Evolutionary conservation across 257 asterid genomes (phyloP), one percentile per base, ranked within the genome.

Genomic region (Fraxinus excelsior): DNA sequence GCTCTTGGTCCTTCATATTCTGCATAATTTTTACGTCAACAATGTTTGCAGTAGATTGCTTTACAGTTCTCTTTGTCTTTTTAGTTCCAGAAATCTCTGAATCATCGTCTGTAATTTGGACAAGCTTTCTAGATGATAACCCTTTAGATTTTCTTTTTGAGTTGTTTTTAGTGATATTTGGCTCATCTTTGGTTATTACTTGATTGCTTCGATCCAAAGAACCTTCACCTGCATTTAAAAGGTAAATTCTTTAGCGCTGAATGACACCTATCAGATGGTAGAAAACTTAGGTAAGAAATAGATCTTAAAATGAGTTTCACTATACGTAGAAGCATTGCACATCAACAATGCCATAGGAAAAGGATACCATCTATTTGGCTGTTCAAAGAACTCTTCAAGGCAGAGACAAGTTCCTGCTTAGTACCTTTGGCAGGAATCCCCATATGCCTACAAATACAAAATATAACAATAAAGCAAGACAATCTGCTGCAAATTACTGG

Each of bases 351-450:
- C 18, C 62, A 60, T 2, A 19, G 56, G 42, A 46, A 76, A 79
- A 60, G 53, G 62, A 67, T 88, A 91, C 96, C 97, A 75, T 89
- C 80, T 7, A n/a, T 70, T 82, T 85, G 74, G 76, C 64, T 76
- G 53, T 76, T 64, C 80, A 88, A 73, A 81, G 74, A 85, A 78
- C 73, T 80, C 88, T 87, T 87, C 88, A 87, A 82, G 72, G 90
- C 79, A 76, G 88, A 82, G 81, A 81, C 74, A 78, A 84, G 89
- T 74, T 88, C 94, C 38, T 76, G 75, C 78, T 89, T 89, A 68
- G 82, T 78, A 73, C 93, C 96, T 82, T 85, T 82, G 71, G 87
- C 86, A 73, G 92, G 87, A 77, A 87, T 71, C 46, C 89, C 93
- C 28, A 68, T 85, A 81, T 79, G 85, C 86, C 96, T 90, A 74